Evolutionary conservation across 192 early-diverging fungal species (phyloP), one percentile per base, ranked within the genome.

Genomic region (Coemansia sp.): DNA sequence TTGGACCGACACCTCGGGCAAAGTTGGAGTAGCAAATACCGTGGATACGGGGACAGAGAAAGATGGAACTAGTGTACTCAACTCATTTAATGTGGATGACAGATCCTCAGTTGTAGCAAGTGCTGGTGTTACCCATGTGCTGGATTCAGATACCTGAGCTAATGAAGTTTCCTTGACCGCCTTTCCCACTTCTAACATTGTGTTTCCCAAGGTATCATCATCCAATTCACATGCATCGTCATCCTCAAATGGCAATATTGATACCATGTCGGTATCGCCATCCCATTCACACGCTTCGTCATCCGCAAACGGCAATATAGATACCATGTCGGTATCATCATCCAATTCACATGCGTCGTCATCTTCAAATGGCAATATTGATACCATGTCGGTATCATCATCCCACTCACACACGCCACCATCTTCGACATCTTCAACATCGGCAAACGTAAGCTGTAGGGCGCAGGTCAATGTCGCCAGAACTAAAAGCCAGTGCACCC

Each of bases 151-250:
- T 55, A n/a, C 3, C 33, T 55, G 27, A 3, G 54, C 54, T 3
- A 27, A 55, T 3, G 54, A 55, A 31, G 54, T 55, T 13, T 55
- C 54, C 54, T 55, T 55, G 54, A 55, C 54, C 10, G 54, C 54
- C 54, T 29, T 55, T 10, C 54, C 54, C 10, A 55, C 12, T 10
- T 24, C 11, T 27, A 55, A 15, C 10, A 31, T 20, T 9, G 15
- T 0, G 27, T 7, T 9, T 51, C 27, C 24, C 24, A 31, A 31
- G 15, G 3, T 27, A 33, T 24, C 10, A 11, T 3, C n/a, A n/a
- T n/a, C n/a, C n/a, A n/a, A n/a, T n/a, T n/a, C n/a, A n/a, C n/a
- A n/a, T n/a, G n/a, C n/a, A n/a, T n/a, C n/a, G n/a, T 24, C 27
- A 51, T 51, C 49, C 0, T 51, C 49, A 31, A 55, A 33, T 5